Evolutionary conservation across 2,329 filamentous ascomycete species (phyloP), one percentile per base, ranked within the genome.

Genomic region (Zasmidium angulare): DNA sequence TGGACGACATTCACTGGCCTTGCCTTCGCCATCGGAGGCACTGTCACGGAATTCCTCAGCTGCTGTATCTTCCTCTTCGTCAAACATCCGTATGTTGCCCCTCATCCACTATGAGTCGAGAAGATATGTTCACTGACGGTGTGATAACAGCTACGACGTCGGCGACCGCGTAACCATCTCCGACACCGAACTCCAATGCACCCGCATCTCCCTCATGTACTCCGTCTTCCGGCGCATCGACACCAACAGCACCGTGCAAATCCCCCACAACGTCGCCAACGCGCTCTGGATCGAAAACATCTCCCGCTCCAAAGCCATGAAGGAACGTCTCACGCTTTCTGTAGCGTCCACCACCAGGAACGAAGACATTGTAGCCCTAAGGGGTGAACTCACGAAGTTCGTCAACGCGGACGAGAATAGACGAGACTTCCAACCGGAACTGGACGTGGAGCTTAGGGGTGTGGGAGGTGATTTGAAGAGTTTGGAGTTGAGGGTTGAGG

Each of bases 41-140:
- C 92, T 21, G 89, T 89, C 53, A 96, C 92, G 1, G 93, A 98
- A 75, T 90, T 98, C 63, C 84, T 98, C n/a, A 92, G 92, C 71
- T 96, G 92, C 43, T 97, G 93, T 79, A 96, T 98, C 70, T 98
- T 98, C 79, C 80, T 98, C 1, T 98, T 98, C 69, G 91, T 97
- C 78, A 98, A 97, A 79, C 93, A 98, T 74, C 93, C 93, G 0
- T 43, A 43, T 10, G 36, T 43, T 10, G 12, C 59, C 12, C n/a
- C 29, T 22, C 11, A 46, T 19, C 3, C 22, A n/a, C n/a, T n/a
- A n/a, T n/a, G n/a, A n/a, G n/a, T 23, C 36, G 12, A n/a, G 21
- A 14, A 43, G 7, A 36, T n/a, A 23, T 10, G 14, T 19, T 14
- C n/a, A 23, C 20, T n/a, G 46, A 1, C 29, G 14, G n/a, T n/a